Evolutionary conservation across 2,329 filamentous ascomycete genomes (phyloP), one percentile per base, ranked within the genome.

Genomic region (Pseudodiploospora longispora): DNA sequence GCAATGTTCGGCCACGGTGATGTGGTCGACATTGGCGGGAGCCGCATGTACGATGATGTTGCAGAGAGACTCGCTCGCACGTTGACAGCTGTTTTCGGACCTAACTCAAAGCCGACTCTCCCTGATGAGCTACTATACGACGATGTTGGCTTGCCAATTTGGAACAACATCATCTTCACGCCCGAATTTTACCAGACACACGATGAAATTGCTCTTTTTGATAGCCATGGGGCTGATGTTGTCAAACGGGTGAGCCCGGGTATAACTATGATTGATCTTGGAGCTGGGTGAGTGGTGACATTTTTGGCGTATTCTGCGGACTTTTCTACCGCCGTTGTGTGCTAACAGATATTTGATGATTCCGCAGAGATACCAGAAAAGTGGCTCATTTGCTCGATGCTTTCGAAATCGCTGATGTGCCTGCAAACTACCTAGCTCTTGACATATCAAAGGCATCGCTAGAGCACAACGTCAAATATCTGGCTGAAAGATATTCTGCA

Each of bases 81-180:
- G 7, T 55, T 67, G 10, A 50, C 43, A 30, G 42, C 51, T 10
- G 42, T 52, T 4, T 57, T 56, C 43, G 50, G 58, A 19, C 43
- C 50, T 2, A 43, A 44, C 6, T 49, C 47, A 9, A 58, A 58
- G 44, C 55, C 57, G 10, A 58, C 55, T 2, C 55, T 69, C 30
- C 66, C 66, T 1, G 66, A 69, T 40, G 66, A 69, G 51, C 52
- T 67, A 34, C 53, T 69, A 38, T 69, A 69, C 47, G 56, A 64
- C 46, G 65, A 66, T 42, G 41, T 53, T 5, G 66, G 66, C 2
- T 53, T 68, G 39, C 50, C 53, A 5, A 65, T 68, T 47, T 69
- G 66, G 66, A 65, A 65, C 38, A 46, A 65, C 7, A 67, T 69
- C 45, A 68, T 69, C 43, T 64, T 59, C 48, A 64, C 56, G 1